Percentiles rank a stretch among this genome's conserved stretches.
These are phyloP conservation scores for Fusarium avenaceum DNA, from an alignment of 2,329 filamentous ascomycete species.

Conservation along the genomic window DNA sequence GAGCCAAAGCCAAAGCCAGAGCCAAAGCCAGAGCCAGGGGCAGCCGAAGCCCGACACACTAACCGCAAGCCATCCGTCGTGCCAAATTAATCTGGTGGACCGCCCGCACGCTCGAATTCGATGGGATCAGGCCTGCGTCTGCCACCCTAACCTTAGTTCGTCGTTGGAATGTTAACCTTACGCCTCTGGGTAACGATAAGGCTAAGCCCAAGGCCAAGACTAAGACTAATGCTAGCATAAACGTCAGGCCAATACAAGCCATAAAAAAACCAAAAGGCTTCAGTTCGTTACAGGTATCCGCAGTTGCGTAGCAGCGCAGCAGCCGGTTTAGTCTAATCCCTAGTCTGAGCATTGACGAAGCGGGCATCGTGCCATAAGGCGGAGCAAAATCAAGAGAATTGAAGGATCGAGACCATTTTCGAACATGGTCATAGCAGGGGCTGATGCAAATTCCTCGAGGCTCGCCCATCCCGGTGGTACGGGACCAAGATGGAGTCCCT, in stretches of 20 bases:
- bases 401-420: constrained; percentile 47
- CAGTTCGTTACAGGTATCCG: no score
- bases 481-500: constrained; percentile 45
- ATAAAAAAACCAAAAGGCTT: no score
- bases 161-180: constrained; percentile 33
- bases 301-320: no score
- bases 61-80: constrained; percentile 49
- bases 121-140: no score
- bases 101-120: background rate
- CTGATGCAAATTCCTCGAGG: constrained; percentile 28
- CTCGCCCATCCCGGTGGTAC: constrained; percentile 45
- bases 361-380: constrained; percentile 27
- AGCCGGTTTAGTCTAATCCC: no score
- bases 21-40: constrained; percentile 29
- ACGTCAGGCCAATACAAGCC: constrained; percentile 41
- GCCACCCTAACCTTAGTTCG: no score
- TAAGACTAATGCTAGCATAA: constrained; percentile 43
- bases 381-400: constrained; percentile 34
- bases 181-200: constrained; percentile 6
- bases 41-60: constrained; percentile 27
- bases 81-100: constrained; percentile 43
- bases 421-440: constrained; percentile 32
- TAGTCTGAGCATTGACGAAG: no score
- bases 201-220: background rate
- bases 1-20: no score